Evolutionary conservation across 805 yeast species (phyloP).

Genomic region (Kazachstania africana): DNA sequence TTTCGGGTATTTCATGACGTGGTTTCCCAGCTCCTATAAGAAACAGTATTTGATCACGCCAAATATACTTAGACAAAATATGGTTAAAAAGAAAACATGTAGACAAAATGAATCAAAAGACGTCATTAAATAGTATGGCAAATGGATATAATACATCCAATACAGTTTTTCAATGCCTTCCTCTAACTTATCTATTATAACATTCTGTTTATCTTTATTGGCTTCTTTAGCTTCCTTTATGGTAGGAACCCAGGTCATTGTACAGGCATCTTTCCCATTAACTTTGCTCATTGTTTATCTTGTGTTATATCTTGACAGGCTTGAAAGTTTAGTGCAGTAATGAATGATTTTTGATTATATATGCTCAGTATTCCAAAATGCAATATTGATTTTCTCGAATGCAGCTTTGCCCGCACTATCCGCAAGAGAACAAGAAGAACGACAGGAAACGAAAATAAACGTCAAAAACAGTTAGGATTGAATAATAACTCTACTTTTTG

Average conservation of each 20-base stretch:
- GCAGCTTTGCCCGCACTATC: too few relatives aligned
- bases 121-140: slow-evolving; percentile 35
- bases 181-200: slow-evolving; percentile 16
- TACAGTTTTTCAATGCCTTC: slow-evolving; percentile 25
- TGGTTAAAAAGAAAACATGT: slow-evolving; percentile 28
- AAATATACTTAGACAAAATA: slow-evolving; percentile 29
- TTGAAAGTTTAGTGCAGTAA: too few relatives aligned
- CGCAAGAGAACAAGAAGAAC: too few relatives aligned
- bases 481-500: too few relatives aligned
- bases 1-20: too few relatives aligned
- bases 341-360: too few relatives aligned
- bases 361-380: too few relatives aligned
- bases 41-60: slow-evolving; percentile 27
- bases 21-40: slow-evolving; percentile 8
- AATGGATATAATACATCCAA: slow-evolving; percentile 35
- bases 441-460: too few relatives aligned
- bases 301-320: background rate
- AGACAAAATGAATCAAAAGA: slow-evolving; percentile 31
- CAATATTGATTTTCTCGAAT: too few relatives aligned
- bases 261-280: background rate
- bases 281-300: background rate
- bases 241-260: slow-evolving; percentile 6
- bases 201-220: slow-evolving; percentile 5
- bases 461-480: too few relatives aligned
- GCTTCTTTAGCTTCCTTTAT: slow-evolving; percentile 7